Conservation (phyloP, 2,329 filamentous ascomycete genomes). For the Botryotinia globosa region DNA sequence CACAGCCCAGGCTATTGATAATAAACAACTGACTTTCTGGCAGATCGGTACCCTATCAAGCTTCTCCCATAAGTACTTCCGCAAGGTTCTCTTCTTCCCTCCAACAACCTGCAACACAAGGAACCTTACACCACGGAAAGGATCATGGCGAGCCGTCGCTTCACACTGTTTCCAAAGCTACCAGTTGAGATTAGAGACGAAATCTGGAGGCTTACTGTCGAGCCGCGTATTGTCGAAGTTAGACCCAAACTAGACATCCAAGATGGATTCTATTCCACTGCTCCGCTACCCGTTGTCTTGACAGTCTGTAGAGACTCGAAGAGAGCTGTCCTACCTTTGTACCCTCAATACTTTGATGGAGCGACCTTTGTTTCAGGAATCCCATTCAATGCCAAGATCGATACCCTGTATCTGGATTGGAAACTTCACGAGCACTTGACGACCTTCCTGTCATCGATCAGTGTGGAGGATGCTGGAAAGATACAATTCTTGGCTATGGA, state of each 20-base stretch:
- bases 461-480: not conserved
- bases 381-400: not conserved
- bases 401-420: not conserved
- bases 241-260: not conserved
- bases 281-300: not conserved
- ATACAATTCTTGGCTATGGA: not conserved
- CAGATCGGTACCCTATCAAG: fast-evolving
- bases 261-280: not conserved
- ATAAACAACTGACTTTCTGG: not conserved
- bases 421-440: not conserved
- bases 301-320: not conserved
- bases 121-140: not conserved
- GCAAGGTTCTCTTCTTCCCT: not conserved
- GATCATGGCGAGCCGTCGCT: not conserved
- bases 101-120: not conserved
- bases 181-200: not conserved
- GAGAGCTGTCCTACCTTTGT: not conserved
- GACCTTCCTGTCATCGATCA: not conserved
- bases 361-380: fast-evolving
- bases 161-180: not conserved
- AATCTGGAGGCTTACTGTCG: not conserved
- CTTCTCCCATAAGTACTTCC: too few relatives aligned
- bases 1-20: not conserved
- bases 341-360: not conserved
- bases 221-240: not conserved